A percentile compares a stretch with the other conserved stretches of the same genome.
Evolutionary conservation across 805 yeast genomes (phyloP).

Genomic region (Middelhovenomyces tepae): DNA sequence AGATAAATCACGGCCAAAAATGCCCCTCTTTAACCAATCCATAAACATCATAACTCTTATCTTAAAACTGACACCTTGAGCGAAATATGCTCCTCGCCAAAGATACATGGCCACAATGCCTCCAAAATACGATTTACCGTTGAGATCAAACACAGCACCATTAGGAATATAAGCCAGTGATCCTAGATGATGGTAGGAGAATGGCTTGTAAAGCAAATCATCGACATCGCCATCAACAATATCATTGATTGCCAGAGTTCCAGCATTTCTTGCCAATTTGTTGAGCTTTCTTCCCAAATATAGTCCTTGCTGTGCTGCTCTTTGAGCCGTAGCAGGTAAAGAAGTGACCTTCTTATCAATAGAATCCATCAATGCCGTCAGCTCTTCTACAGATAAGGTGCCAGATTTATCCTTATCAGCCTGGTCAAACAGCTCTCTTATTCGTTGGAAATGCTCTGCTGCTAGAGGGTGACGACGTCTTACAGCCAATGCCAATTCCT

Average conservation of each 20-base stretch:
- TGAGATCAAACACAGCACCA: conserved; percentile 60
- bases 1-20: conserved; percentile 29
- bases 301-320: conserved; percentile 64
- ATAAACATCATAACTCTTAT: conserved; percentile 53
- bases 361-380: conserved; percentile 41
- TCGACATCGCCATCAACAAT: conserved; percentile 48
- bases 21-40: conserved; percentile 56
- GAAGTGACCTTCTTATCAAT: conserved; percentile 58
- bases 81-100: conserved; percentile 65
- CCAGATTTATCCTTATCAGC: conserved; percentile 44
- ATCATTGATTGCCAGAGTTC: conserved; percentile 36
- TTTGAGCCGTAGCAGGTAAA: conserved; percentile 66
- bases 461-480: conserved; percentile 49
- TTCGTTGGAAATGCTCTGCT: conserved; percentile 43
- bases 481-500: conserved; percentile 39
- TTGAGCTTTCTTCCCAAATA: conserved; percentile 55
- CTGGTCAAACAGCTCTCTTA: conserved; percentile 43
- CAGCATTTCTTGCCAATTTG: conserved; percentile 39
- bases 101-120: conserved; percentile 38
- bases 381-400: conserved; percentile 43
- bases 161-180: conserved; percentile 62
- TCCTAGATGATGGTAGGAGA: conserved; percentile 55
- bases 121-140: conserved; percentile 44
- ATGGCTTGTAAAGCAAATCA: conserved; percentile 46
- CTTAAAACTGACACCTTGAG: conserved; percentile 57